phyloP scores from a whole-genome alignment of 148 eudicot species.

The Rhododendron simsii region DNA sequence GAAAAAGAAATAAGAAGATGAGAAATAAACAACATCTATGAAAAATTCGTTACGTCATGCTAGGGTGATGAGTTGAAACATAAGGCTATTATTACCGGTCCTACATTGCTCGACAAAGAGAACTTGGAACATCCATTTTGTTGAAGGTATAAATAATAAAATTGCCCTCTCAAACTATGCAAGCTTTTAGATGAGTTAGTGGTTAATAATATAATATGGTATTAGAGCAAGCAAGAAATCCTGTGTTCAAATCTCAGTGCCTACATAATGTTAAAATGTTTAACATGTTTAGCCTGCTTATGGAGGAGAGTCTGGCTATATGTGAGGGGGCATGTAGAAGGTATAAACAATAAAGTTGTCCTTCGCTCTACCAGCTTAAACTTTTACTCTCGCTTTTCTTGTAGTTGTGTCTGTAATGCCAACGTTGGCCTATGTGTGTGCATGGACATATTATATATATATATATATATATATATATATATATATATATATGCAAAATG shows the following conservation, averaged over 20 bases:
- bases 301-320: too few species aligned
- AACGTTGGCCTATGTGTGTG: background rate
- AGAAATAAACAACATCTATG: background rate
- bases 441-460: background rate
- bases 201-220: too few species aligned
- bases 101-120: background rate
- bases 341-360: too few species aligned
- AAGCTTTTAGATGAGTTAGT: too few species aligned
- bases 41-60: background rate
- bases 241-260: too few species aligned
- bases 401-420: background rate
- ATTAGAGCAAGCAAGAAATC: too few species aligned
- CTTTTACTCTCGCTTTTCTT: background rate
- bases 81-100: background rate
- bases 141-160: too few species aligned
- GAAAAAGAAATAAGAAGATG: background rate
- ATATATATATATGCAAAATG: accelerated
- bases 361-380: too few species aligned
- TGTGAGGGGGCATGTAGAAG: too few species aligned
- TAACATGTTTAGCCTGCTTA: too few species aligned
- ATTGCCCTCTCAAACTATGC: too few species aligned
- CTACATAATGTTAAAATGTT: too few species aligned
- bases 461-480: accelerated
- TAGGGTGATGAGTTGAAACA: background rate
- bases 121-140: background rate